phyloP scores from a whole-genome alignment of 2,329 filamentous ascomycete genomes.

The Pseudogymnoascus sp. region DNA sequence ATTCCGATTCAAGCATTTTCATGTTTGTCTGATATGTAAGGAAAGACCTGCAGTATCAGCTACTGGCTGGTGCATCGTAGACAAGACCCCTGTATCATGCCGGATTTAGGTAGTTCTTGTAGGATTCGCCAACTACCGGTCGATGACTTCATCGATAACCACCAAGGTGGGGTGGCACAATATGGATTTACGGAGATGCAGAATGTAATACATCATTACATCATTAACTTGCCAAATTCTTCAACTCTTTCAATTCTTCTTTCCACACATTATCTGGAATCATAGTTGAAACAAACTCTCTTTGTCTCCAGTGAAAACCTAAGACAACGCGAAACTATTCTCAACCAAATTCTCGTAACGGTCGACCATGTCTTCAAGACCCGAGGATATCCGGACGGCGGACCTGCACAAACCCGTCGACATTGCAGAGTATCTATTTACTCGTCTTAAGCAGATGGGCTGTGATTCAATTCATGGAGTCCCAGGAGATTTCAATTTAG shows the following conservation, averaged over 20 bases:
- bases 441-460: constrained; percentile 56
- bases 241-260: neutral
- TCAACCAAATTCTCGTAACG: neutral
- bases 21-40: neutral
- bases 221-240: neutral
- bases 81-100: neutral
- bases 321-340: neutral
- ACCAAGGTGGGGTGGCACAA: constrained; percentile 8
- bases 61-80: neutral
- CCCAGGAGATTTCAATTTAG: constrained; percentile 69
- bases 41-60: neutral
- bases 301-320: neutral
- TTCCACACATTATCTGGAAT: neutral
- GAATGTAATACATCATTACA: neutral
- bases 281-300: neutral
- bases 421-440: constrained; percentile 64
- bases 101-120: neutral
- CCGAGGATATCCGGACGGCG: constrained; percentile 37
- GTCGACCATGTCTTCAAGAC: constrained; percentile 23
- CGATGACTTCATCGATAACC: constrained; percentile 9
- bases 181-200: neutral
- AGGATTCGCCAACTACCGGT: neutral
- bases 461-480: constrained; percentile 61
- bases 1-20: neutral
- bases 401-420: constrained; percentile 43